phyloP scores from a whole-genome alignment of 345 rosid genomes.

The Ceriops zippeliana region DNA sequence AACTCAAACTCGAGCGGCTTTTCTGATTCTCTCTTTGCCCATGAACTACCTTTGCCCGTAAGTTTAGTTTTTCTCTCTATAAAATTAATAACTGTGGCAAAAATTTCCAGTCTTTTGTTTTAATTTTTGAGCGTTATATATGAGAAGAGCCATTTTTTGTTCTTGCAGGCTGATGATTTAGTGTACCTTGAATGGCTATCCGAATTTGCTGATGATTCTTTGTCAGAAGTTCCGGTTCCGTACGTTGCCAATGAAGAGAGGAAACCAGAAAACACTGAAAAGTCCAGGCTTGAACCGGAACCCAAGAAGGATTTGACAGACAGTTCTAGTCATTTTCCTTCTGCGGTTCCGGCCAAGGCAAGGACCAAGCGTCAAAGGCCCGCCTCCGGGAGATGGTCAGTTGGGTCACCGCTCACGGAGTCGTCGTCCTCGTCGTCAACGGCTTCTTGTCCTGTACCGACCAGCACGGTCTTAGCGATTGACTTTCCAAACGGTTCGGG shows the following conservation, averaged over 20 bases:
- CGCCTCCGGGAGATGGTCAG: conserved; percentile 30
- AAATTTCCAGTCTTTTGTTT: too few species aligned
- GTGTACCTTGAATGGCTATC: conserved; percentile 60
- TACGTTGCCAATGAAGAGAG: conserved; percentile 12
- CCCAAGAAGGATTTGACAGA: conserved; percentile 7
- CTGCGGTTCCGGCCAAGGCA: conserved; percentile 35
- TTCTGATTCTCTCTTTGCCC: conserved; percentile 27
- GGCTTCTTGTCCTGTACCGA: neutral
- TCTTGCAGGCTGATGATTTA: conserved; percentile 37
- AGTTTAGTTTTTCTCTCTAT: neutral
- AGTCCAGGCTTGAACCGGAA: conserved; percentile 21
- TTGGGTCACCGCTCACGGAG: conserved; percentile 24
- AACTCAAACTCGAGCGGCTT: conserved; percentile 26
- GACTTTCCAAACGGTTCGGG: neutral
- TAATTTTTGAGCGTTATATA: neutral
- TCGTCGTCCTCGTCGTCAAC: conserved; percentile 16
- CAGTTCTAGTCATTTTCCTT: conserved; percentile 18
- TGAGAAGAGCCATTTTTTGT: neutral
- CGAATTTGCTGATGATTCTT: conserved; percentile 48
- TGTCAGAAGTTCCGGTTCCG: conserved; percentile 25
- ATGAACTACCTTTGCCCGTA: conserved; percentile 44
- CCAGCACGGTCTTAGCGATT: neutral
- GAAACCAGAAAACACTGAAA: conserved; percentile 10
- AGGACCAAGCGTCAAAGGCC: conserved; percentile 42
- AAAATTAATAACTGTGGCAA: neutral